These are phyloP conservation scores for Colletotrichum zoysiae DNA, from an alignment of 2,329 filamentous ascomycete genomes.

Conservation along the genomic window DNA sequence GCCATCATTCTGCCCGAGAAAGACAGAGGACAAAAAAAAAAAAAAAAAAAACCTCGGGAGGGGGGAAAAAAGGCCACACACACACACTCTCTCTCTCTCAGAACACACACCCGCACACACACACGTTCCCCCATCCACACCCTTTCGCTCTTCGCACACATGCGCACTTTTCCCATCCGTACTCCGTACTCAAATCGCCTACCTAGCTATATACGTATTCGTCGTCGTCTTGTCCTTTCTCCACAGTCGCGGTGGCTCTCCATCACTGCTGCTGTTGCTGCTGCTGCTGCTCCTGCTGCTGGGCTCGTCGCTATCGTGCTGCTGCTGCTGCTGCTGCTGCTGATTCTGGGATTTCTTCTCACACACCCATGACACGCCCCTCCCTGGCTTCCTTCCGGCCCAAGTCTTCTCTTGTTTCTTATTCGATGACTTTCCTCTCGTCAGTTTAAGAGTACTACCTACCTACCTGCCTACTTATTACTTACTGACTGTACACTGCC, in stretches of 20 bases:
- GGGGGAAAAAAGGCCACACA: constrained; percentile 24
- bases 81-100: constrained; percentile 11
- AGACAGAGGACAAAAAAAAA: not conserved
- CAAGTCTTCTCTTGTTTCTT: constrained; percentile 38
- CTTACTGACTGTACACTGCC: too few relatives aligned
- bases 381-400: constrained; percentile 29
- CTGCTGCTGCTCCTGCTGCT: constrained; percentile 3
- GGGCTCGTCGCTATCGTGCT: constrained; percentile 22
- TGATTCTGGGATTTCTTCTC: constrained; percentile 31
- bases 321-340: constrained; percentile 33
- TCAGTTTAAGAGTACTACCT: constrained; percentile 36
- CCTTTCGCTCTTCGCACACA: constrained; percentile 17
- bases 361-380: constrained; percentile 38
- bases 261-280: constrained; percentile 7
- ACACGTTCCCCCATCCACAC: constrained; percentile 18
- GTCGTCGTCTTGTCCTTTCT: constrained; percentile 38
- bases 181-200: constrained; percentile 28
- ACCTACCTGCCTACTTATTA: not conserved
- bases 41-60: not conserved
- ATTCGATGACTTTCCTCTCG: constrained; percentile 41
- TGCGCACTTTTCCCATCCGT: constrained; percentile 18
- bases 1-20: not conserved
- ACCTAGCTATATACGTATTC: constrained; percentile 24
- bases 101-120: constrained; percentile 28
- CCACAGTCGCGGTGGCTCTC: constrained; percentile 32